Evolutionary conservation across 331 rosid genomes (phyloP).

Genomic region (Telfairia occidentalis): DNA sequence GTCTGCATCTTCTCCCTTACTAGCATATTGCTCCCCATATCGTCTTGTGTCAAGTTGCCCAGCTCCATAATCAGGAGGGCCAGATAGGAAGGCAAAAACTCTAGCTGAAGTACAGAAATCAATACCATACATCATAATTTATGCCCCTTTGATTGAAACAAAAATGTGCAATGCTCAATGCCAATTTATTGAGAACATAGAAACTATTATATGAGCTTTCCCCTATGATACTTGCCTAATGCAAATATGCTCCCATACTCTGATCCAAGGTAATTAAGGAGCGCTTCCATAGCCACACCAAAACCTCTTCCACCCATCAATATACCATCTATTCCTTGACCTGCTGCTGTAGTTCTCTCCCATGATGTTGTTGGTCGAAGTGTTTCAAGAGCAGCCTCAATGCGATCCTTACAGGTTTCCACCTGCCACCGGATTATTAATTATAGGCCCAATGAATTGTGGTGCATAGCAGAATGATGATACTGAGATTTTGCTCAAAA

Average conservation of each 20-base stretch:
- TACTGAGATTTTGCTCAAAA: not conserved
- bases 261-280: conserved; percentile 82
- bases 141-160: not conserved
- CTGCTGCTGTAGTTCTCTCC: conserved; percentile 90
- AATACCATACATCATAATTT: not conserved
- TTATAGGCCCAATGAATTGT: conserved; percentile 12
- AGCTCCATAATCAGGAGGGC: conserved; percentile 95
- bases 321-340: conserved; percentile 83
- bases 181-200: not conserved
- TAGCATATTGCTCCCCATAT: conserved; percentile 95
- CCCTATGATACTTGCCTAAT: conserved; percentile 44
- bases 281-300: conserved; percentile 89
- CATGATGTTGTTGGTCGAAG: conserved; percentile 92
- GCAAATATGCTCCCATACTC: conserved; percentile 97
- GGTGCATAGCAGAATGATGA: not conserved
- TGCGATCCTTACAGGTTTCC: conserved; percentile 83
- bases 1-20: conserved; percentile 96
- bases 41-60: conserved; percentile 91
- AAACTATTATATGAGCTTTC: not conserved
- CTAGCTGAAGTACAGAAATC: conserved; percentile 46
- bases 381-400: conserved; percentile 84
- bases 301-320: conserved; percentile 93
- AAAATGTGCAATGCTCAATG: not conserved
- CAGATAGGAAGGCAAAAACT: conserved; percentile 79
- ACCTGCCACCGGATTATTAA: conserved; percentile 42